These are phyloP conservation scores for Osmanthus fragrans DNA, from an alignment of 257 asterid genomes.

Conservation along the genomic window DNA sequence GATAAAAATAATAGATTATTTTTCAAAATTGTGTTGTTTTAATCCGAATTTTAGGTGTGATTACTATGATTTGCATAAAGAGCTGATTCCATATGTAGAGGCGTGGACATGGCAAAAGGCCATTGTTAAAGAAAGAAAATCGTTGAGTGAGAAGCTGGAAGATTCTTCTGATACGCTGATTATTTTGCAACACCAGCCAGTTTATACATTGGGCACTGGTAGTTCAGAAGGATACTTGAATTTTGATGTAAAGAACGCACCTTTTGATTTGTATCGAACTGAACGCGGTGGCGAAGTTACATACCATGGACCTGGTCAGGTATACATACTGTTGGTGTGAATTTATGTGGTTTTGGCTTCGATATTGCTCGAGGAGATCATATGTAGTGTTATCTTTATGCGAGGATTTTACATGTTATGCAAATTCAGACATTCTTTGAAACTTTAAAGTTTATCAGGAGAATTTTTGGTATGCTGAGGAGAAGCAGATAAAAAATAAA, in stretches of 20 bases:
- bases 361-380: too few species aligned
- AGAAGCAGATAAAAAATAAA: not conserved
- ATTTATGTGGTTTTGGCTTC: not conserved
- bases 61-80: slow-evolving; percentile 61
- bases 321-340: slow-evolving; percentile 12
- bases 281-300: slow-evolving; percentile 97
- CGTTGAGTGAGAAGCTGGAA: slow-evolving; percentile 35
- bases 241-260: slow-evolving; percentile 60
- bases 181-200: slow-evolving; percentile 82
- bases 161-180: slow-evolving; percentile 68
- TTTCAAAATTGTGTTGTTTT: not conserved
- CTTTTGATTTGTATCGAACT: slow-evolving; percentile 67
- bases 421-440: not conserved
- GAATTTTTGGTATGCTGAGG: not conserved
- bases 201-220: slow-evolving; percentile 83
- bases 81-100: slow-evolving; percentile 69
- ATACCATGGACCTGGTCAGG: slow-evolving; percentile 99
- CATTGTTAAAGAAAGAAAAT: slow-evolving; percentile 57
- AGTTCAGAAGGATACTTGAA: slow-evolving; percentile 65
- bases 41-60: slow-evolving; percentile 45
- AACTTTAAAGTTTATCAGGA: not conserved
- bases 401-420: not conserved
- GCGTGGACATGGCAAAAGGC: slow-evolving; percentile 92
- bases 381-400: too few species aligned
- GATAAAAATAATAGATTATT: not conserved